Conservation (phyloP, 768 basidiomycete genomes). For the Boletus fagicola region DNA sequence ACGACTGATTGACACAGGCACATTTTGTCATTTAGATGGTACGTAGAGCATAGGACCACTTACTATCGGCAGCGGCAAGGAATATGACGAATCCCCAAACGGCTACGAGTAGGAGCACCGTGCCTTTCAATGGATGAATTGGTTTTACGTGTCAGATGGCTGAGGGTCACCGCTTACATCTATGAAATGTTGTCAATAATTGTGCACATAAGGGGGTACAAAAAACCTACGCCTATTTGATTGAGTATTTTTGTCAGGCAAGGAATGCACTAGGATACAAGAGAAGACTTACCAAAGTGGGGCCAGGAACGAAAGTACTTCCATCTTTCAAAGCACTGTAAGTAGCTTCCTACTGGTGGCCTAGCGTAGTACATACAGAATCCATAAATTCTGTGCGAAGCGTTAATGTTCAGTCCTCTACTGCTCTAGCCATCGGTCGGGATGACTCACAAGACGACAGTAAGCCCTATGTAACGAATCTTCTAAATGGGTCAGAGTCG, state of each 20-base stretch:
- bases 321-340: slow-evolving; percentile 9
- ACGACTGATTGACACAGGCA: slow-evolving; percentile 7
- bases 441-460: neutral
- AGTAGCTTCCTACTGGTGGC: neutral
- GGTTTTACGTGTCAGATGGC: neutral
- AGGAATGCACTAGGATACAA: neutral
- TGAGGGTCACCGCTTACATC: slow-evolving; percentile 12
- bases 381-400: neutral
- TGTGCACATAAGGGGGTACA: neutral
- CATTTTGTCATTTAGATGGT: neutral
- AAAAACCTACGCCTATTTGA: slow-evolving; percentile 16
- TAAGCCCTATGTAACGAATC: slow-evolving; percentile 20
- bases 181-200: slow-evolving; percentile 1
- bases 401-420: neutral
- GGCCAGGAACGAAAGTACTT: slow-evolving; percentile 19
- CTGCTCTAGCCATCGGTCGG: neutral
- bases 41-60: neutral
- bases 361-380: slow-evolving; percentile 6
- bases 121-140: slow-evolving; percentile 14
- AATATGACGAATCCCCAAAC: slow-evolving; percentile 6
- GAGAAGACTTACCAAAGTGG: slow-evolving; percentile 7
- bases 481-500: neutral
- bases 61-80: slow-evolving; percentile 19
- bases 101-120: neutral
- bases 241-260: neutral